These are phyloP conservation scores for Scortechinia acanthostroma DNA, from an alignment of 2,329 filamentous ascomycete species.

Conservation along the genomic window DNA sequence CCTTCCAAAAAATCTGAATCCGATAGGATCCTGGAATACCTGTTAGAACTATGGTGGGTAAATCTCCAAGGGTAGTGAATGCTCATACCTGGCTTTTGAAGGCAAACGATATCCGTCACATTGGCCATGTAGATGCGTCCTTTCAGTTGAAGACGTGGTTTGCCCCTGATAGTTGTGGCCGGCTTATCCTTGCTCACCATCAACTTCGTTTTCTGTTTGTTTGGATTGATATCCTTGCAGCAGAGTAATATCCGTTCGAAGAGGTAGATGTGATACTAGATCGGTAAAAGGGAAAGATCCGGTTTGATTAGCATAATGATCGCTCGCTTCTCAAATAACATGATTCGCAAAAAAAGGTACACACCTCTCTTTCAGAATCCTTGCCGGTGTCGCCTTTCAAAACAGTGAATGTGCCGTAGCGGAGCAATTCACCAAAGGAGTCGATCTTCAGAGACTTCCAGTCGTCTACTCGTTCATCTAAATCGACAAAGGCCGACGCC, in stretches of 20 bases:
- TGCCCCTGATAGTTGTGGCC: slow-evolving; percentile 27
- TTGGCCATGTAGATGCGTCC: slow-evolving; percentile 75
- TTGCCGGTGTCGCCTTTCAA: slow-evolving; percentile 61
- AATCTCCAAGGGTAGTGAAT: neutral
- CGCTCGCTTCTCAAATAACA: slow-evolving; percentile 12
- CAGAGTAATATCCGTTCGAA: slow-evolving; percentile 71
- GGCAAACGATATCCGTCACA: slow-evolving; percentile 62
- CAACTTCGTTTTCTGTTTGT: slow-evolving; percentile 49
- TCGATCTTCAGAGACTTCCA: slow-evolving; percentile 69
- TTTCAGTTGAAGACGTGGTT: slow-evolving; percentile 63
- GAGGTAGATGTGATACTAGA: slow-evolving; percentile 68
- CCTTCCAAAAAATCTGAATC: slow-evolving; percentile 73
- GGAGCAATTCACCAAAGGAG: slow-evolving; percentile 61
- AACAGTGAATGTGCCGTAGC: slow-evolving; percentile 66
- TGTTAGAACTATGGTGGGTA: slow-evolving; percentile 5
- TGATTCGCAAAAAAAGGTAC: slow-evolving; percentile 2
- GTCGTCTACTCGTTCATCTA: slow-evolving; percentile 63
- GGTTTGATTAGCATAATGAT: no score
- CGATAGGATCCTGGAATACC: slow-evolving; percentile 53
- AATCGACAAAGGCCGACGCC: slow-evolving; percentile 54
- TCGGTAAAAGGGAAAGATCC: slow-evolving; percentile 2
- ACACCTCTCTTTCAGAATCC: slow-evolving; percentile 43
- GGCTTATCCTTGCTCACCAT: slow-evolving; percentile 14
- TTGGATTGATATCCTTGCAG: slow-evolving; percentile 71
- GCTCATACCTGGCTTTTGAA: slow-evolving; percentile 55